Conservation (phyloP, 345 rosid species). For the Populus alba region DNA sequence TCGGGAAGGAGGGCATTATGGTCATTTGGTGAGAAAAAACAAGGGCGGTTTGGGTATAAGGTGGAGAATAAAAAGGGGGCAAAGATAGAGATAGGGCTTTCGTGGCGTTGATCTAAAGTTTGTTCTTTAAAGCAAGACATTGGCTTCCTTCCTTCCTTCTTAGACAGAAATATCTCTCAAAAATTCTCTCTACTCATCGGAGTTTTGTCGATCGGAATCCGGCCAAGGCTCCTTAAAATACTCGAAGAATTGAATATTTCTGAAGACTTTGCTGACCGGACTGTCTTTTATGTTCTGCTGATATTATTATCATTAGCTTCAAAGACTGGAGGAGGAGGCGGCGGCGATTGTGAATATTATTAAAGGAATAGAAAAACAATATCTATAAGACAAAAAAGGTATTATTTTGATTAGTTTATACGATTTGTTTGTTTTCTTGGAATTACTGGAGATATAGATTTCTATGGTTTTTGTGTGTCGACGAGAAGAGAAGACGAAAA, state of each 20-base stretch:
- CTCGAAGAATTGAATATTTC: background rate
- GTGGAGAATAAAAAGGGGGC: constrained; percentile 21
- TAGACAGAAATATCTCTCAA: background rate
- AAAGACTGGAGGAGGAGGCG: background rate
- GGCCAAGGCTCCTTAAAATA: background rate
- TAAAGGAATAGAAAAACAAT: background rate
- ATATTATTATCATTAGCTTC: background rate
- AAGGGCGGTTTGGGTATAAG: constrained; percentile 29
- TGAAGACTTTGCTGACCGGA: background rate
- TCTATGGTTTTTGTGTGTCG: background rate
- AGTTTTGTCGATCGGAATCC: background rate
- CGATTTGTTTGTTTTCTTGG: background rate
- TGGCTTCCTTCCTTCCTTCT: background rate
- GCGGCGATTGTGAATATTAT: background rate
- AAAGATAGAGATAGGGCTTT: constrained; percentile 31
- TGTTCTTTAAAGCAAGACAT: background rate
- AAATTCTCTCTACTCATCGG: background rate
- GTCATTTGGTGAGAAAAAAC: background rate
- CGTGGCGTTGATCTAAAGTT: constrained; percentile 26
- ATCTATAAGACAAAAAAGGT: background rate
- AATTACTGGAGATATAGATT: background rate
- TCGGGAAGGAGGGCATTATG: constrained; percentile 11
- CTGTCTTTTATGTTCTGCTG: background rate
- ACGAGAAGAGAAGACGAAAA: background rate
- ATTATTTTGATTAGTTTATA: background rate